Evolutionary conservation across 2,329 filamentous ascomycete species (phyloP).

Genomic region (Phoma sp.): DNA sequence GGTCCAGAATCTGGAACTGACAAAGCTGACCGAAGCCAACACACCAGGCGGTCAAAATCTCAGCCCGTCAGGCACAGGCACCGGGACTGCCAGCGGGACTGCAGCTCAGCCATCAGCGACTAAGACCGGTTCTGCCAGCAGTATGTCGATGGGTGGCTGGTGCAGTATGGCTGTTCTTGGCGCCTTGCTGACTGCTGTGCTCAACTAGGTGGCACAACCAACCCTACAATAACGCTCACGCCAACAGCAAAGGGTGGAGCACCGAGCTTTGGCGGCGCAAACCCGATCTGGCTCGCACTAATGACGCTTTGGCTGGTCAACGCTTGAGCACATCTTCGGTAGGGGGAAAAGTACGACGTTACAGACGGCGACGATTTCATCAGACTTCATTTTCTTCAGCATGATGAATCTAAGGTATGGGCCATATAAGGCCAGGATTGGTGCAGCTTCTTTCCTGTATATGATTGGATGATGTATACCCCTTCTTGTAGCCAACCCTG

Average conservation of each 20-base stretch:
- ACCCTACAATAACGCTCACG: background rate
- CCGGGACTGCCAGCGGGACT: conserved; percentile 13
- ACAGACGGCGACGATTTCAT: background rate
- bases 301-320: background rate
- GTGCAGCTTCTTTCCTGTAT: conserved; percentile 17
- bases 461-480: conserved; percentile 27
- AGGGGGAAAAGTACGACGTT: background rate
- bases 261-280: background rate
- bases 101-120: conserved; percentile 24
- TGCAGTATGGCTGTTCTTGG: conserved; percentile 11
- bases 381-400: background rate
- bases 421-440: background rate
- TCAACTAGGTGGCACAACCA: conserved; percentile 8
- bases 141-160: conserved; percentile 16
- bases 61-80: conserved; percentile 17
- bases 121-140: conserved; percentile 25
- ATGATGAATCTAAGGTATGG: background rate
- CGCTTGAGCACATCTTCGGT: background rate
- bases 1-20: conserved; percentile 69
- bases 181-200: conserved; percentile 15
- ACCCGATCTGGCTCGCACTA: background rate
- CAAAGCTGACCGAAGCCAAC: conserved; percentile 60
- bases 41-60: conserved; percentile 55
- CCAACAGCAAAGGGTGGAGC: conserved; percentile 9
- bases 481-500: conserved; percentile 12